These are phyloP conservation scores for Aspergillus arachidicola DNA, from an alignment of 2,329 filamentous ascomycete genomes.

Conservation along the genomic window DNA sequence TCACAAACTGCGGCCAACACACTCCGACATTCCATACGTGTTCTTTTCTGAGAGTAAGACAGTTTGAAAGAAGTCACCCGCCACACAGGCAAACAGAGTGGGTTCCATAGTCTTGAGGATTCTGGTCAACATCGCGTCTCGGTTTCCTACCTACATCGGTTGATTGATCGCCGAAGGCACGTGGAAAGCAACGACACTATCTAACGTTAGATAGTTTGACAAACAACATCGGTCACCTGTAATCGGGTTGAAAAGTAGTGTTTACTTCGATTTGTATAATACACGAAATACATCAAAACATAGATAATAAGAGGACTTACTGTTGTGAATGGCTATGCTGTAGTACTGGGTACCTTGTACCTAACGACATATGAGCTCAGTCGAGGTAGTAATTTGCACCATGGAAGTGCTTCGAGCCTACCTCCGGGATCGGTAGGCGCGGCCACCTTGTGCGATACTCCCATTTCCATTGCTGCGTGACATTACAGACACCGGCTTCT, in stretches of 20 bases:
- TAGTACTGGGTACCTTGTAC: neutral
- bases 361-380: neutral
- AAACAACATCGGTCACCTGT: neutral
- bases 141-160: neutral
- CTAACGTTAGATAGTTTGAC: neutral
- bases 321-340: neutral
- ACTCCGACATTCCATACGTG: neutral
- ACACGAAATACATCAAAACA: neutral
- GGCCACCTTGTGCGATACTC: conserved; percentile 53
- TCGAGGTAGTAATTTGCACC: neutral
- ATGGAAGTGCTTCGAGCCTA: conserved; percentile 13
- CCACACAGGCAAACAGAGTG: neutral
- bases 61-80: neutral
- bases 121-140: neutral
- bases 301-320: neutral
- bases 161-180: neutral
- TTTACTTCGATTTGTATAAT: neutral
- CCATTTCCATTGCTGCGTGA: conserved; percentile 67
- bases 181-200: neutral
- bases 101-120: neutral
- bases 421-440: conserved; percentile 32
- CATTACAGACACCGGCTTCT: conserved; percentile 80
- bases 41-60: no score
- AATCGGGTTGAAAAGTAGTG: neutral
- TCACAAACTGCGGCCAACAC: neutral